These are phyloP conservation scores for Benincasa hispida DNA, from an alignment of 306 rosid genomes.

Conservation along the genomic window DNA sequence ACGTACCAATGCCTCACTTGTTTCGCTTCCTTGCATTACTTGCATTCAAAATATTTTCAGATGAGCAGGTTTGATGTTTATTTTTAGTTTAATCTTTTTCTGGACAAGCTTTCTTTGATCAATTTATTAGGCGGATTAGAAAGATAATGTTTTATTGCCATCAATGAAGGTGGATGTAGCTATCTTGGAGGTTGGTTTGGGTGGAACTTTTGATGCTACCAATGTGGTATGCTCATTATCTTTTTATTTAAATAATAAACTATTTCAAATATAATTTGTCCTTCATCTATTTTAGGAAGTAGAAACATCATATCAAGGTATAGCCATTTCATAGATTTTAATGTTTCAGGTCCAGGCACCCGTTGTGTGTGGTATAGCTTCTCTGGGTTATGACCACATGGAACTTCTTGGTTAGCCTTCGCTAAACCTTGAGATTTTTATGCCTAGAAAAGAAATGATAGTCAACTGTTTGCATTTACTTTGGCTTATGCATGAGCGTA, in stretches of 20 bases:
- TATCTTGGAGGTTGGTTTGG: constrained; percentile 87
- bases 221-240: constrained; percentile 48
- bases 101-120: not conserved
- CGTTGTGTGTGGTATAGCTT: constrained; percentile 76
- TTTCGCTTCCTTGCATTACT: constrained; percentile 88
- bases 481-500: not conserved
- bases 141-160: not conserved
- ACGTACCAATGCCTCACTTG: constrained; percentile 74
- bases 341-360: constrained; percentile 53
- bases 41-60: constrained; percentile 86
- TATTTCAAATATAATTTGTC: not conserved
- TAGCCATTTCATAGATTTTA: not conserved
- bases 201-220: constrained; percentile 85
- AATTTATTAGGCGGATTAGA: not conserved
- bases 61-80: constrained; percentile 53
- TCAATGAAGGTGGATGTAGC: constrained; percentile 65
- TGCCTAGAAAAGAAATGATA: too few relatives aligned
- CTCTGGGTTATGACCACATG: constrained; percentile 92
- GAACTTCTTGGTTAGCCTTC: too few relatives aligned
- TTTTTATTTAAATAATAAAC: not conserved
- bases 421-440: too few relatives aligned
- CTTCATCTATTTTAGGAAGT: not conserved
- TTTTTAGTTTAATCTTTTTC: not conserved
- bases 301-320: not conserved
- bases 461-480: not conserved